Percentiles rank a stretch among this genome's conserved stretches.
Evolutionary conservation across 495 filamentous ascomycete genomes (phyloP).

Genomic region (Friedmanniomyces simplex): DNA sequence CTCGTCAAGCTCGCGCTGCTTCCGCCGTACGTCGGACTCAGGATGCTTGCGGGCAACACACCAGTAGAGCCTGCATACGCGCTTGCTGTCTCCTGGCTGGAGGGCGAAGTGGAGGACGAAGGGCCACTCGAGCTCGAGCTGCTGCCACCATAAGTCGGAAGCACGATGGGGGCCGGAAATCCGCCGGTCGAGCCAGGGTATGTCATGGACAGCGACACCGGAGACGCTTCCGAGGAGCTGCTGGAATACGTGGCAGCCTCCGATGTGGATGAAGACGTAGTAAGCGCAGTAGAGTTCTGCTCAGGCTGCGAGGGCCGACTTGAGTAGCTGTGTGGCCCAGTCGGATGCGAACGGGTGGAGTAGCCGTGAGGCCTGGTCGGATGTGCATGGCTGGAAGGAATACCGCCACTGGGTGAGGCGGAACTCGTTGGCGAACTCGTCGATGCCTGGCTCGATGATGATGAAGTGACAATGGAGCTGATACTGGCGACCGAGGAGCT

Average conservation of each 20-base stretch:
- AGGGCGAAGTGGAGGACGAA: no score
- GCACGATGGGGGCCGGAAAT: conserved; percentile 2
- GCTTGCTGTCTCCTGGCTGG: background rate
- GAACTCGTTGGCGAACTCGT: background rate
- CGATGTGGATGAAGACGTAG: background rate
- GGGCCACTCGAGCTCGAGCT: background rate
- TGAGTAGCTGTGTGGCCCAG: background rate
- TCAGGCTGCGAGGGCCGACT: background rate
- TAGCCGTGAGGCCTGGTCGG: background rate
- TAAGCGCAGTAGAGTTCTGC: background rate
- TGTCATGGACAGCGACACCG: background rate
- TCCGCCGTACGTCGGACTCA: background rate
- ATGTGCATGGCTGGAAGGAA: background rate
- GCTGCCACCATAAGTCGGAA: conserved; percentile 1
- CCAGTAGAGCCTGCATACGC: conserved; percentile 10
- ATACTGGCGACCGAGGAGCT: background rate
- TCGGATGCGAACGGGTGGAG: background rate
- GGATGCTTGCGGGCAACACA: conserved; percentile 3
- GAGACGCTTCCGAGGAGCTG: background rate
- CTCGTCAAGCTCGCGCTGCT: background rate
- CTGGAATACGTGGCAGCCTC: background rate
- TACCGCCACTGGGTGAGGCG: background rate
- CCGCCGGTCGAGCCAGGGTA: conserved; percentile 5
- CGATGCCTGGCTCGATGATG: background rate
- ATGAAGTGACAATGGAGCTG: background rate